Evolutionary conservation across 768 basidiomycete genomes (phyloP).

Genomic region (Trametes coccinea): DNA sequence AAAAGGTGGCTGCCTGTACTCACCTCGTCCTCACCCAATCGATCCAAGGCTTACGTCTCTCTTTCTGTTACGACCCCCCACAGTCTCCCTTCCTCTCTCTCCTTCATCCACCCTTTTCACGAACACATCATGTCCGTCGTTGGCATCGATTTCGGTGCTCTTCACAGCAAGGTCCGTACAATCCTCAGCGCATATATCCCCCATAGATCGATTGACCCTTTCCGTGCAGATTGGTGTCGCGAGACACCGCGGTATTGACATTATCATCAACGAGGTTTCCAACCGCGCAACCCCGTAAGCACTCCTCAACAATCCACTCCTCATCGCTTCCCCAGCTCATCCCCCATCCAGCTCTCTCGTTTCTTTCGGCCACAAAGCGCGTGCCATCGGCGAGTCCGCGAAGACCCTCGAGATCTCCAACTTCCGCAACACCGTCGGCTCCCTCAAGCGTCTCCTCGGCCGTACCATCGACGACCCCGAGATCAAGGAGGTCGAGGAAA

Average conservation of each 20-base stretch:
- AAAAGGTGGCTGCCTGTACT: conserved; percentile 22
- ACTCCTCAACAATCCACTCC: not conserved
- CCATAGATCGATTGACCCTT: conserved; percentile 11
- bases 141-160: conserved; percentile 90
- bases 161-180: conserved; percentile 76
- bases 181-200: not conserved
- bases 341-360: conserved; percentile 73
- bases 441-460: conserved; percentile 87
- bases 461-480: conserved; percentile 80
- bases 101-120: not conserved
- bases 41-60: conserved; percentile 2
- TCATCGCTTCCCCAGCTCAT: not conserved
- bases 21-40: conserved; percentile 1
- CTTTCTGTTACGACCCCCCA: conserved; percentile 15
- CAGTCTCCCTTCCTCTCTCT: conserved; percentile 5
- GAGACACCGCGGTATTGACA: conserved; percentile 95
- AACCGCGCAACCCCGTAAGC: conserved; percentile 95
- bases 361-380: conserved; percentile 89
- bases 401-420: conserved; percentile 98
- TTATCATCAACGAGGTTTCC: conserved; percentile 97
- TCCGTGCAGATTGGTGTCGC: conserved; percentile 84
- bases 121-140: conserved; percentile 77
- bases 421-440: conserved; percentile 96
- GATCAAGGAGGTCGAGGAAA: conserved; percentile 81
- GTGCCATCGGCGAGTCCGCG: conserved; percentile 90